Conservation (phyloP, 2,329 filamentous ascomycete species). For the Claviceps sorghi region DNA sequence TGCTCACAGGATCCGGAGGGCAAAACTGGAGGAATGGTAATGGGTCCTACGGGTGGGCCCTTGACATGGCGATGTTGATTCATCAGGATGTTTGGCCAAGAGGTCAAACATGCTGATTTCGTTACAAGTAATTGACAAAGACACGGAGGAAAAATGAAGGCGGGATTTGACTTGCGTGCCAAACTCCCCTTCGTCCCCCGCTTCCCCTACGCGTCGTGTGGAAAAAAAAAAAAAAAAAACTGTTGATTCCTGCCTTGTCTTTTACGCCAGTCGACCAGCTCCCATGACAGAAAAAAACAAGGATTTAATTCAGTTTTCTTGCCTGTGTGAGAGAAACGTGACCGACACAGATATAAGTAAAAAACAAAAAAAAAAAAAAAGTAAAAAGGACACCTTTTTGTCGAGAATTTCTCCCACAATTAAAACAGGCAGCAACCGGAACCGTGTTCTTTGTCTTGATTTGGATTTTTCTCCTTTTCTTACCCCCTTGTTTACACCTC, state of each 20-base stretch:
- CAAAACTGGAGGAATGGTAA: no score
- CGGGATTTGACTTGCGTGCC: no score
- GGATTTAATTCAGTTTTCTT: not conserved
- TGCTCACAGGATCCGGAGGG: no score
- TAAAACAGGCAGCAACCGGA: slow-evolving; percentile 4
- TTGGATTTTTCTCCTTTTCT: not conserved
- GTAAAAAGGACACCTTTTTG: not conserved
- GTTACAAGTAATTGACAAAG: no score
- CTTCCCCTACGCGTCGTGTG: not conserved
- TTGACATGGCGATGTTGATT: no score
- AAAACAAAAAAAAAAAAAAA: not conserved
- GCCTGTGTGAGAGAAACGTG: not conserved
- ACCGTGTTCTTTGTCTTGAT: not conserved
- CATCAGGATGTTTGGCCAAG: no score
- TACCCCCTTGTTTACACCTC: slow-evolving; percentile 49
- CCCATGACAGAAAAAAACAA: not conserved
- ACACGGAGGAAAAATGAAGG: no score
- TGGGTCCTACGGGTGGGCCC: no score
- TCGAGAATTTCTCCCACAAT: not conserved
- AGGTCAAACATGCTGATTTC: no score
- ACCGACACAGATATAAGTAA: not conserved
- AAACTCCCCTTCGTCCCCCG: no score
- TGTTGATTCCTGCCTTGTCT: not conserved
- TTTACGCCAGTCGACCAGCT: not conserved
- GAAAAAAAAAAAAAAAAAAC: not conserved